Base-by-base conservation (phyloP, 2,329 filamentous ascomycete species). In the Neopestalotiopsis clavispora region DNA sequence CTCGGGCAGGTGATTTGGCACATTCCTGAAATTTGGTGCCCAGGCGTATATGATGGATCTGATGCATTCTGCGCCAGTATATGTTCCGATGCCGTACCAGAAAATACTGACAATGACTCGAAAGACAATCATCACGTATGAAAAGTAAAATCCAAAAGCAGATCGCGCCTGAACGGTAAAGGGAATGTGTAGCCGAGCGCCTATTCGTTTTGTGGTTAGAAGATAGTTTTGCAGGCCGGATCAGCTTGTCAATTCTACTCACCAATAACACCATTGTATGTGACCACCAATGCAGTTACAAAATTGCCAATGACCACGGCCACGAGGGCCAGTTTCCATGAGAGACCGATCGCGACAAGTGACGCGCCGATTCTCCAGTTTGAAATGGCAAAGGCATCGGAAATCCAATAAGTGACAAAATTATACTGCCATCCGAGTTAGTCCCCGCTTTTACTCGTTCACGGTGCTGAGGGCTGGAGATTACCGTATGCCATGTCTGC, bases 61-160 rank as follows among this genome's bases (percentile, higher is more conserved):
- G 28, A 78, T 67, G 68, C 74, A 75, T 32, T 76, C 72, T 5
- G 75, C 75, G 17, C 76, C 75, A 32, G 74, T 76, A 59, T 76
- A 76, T 34, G 75, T 76, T 7, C 74, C 73, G 62, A 77, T 76
- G 2, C 75, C 76, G 62, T 75, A 77, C 78, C 78, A 80, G 71
- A 80, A 78, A 13, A 80, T 74, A 23, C 76, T 77, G 20, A 80
- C 72, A 40, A 79, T 73, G 59, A 78, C 75, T 20, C 79, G 73
- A 20, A 78, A 75, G 34, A 79, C 68, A 20, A 72, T 69, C 23
- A 72, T 68, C 13, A 73, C 70, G 28, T 72, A 73, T 4, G 70
- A 67, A 56, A 73, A 75, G 68, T 74, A 75, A 67, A 75, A 76
- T 4, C 75, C 75, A 34, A 73, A 77, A 2, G 75, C 69, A n/a